phyloP scores from a whole-genome alignment of 345 rosid genomes.

The Populus pruinosa region DNA sequence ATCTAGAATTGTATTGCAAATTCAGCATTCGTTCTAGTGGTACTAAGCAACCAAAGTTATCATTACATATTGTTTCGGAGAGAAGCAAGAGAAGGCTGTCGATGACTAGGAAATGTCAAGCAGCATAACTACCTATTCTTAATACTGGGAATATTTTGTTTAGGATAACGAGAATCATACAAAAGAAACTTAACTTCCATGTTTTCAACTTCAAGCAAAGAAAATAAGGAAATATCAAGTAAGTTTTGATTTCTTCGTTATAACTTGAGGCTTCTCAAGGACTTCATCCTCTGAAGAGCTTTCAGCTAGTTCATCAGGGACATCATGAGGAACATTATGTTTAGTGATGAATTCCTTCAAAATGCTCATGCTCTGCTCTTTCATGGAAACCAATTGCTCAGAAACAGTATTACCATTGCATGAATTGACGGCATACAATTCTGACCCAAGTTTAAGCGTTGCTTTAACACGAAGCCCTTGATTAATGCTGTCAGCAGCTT shows the following conservation, averaged over 20 bases:
- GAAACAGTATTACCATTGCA: constrained; percentile 39
- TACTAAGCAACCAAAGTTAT: no score
- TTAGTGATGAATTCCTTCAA: constrained; percentile 80
- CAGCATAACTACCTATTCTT: no score
- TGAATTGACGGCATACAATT: constrained; percentile 42
- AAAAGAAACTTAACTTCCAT: no score
- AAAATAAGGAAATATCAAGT: constrained; percentile 23
- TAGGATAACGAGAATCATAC: no score
- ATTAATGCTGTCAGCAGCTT: constrained; percentile 24
- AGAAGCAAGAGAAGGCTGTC: no score
- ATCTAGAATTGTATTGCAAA: no score
- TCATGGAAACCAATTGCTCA: constrained; percentile 66
- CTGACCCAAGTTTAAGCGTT: constrained; percentile 60
- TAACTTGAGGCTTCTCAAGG: constrained; percentile 36
- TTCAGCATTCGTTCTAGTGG: no score
- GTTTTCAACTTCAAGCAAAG: background rate
- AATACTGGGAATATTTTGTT: no score
- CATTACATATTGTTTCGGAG: no score
- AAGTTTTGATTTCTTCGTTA: constrained; percentile 65
- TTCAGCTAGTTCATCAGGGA: constrained; percentile 63
- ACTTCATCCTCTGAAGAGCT: constrained; percentile 47
- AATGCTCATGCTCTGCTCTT: constrained; percentile 69
- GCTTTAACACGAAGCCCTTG: constrained; percentile 41
- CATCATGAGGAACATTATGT: constrained; percentile 72
- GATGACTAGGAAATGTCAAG: no score